These are phyloP conservation scores for Lentinula novae-zelandiae DNA, from an alignment of 1,284 basidiomycete species.

Conservation along the genomic window DNA sequence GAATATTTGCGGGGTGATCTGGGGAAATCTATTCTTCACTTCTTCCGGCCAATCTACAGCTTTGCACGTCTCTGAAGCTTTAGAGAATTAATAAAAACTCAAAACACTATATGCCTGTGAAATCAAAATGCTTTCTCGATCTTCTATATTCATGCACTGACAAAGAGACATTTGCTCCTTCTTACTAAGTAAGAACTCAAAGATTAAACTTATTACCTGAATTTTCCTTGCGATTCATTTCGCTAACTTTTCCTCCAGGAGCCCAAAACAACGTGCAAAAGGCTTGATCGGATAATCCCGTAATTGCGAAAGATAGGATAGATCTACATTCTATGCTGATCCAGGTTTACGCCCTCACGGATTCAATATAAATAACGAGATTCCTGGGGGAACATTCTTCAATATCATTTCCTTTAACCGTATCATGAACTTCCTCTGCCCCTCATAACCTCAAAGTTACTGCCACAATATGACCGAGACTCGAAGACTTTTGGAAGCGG, in stretches of 20 bases:
- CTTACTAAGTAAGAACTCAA: neutral
- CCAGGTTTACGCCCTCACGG: conserved; percentile 5
- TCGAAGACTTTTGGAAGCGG: conserved; percentile 60
- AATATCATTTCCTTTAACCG: conserved; percentile 12
- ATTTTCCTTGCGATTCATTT: neutral
- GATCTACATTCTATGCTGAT: conserved; percentile 13
- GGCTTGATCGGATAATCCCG: conserved; percentile 14
- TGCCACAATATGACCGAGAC: conserved; percentile 52
- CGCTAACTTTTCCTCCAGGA: neutral
- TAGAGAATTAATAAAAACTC: neutral
- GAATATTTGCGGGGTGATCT: neutral
- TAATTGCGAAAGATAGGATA: conserved; percentile 11
- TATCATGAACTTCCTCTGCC: conserved; percentile 13
- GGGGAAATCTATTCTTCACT: neutral
- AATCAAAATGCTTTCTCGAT: neutral
- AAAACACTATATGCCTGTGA: neutral
- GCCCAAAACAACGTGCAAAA: conserved; percentile 8
- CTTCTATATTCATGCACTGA: neutral
- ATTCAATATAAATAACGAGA: conserved; percentile 14
- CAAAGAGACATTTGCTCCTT: neutral
- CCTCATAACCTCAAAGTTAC: neutral
- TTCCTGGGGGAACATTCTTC: conserved; percentile 12
- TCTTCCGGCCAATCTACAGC: neutral
- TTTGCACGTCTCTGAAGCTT: neutral
- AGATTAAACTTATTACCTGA: too few species aligned